Percentiles rank a stretch among this genome's conserved stretches.
Evolutionary conservation across 1,139 yeast genomes (phyloP).

Genomic region (Lodderomyces oxycetoniae): DNA sequence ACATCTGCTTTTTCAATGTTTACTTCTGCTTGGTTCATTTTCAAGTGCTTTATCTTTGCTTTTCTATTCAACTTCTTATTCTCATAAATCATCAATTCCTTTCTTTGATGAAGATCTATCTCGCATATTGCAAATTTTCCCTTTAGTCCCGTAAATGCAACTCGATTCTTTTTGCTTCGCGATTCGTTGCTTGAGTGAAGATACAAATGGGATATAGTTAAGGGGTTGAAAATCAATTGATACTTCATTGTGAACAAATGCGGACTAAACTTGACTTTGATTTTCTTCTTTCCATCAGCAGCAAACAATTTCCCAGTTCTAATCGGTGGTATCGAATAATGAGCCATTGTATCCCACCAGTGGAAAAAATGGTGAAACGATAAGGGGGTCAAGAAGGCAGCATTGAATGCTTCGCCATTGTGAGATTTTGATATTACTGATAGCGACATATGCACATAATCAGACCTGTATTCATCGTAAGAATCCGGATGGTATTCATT

Average conservation of each 20-base stretch:
- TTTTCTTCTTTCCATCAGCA: conserved; percentile 21
- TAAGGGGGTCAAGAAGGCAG: conserved; percentile 72
- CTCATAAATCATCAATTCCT: conserved; percentile 58
- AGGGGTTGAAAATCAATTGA: conserved; percentile 66
- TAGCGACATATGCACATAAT: conserved; percentile 74
- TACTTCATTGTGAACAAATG: conserved; percentile 80
- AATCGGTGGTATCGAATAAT: conserved; percentile 69
- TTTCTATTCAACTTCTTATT: conserved; percentile 56
- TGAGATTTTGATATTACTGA: conserved; percentile 34
- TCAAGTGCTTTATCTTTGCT: conserved; percentile 53
- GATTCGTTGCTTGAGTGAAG: conserved; percentile 41
- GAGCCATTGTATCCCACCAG: conserved; percentile 83
- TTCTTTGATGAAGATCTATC: conserved; percentile 80
- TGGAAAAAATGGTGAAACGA: conserved; percentile 61
- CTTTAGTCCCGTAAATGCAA: conserved; percentile 75
- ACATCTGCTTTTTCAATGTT: conserved; percentile 70
- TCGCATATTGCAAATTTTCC: conserved; percentile 61
- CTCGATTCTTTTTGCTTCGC: conserved; percentile 39
- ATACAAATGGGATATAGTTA: conserved; percentile 69
- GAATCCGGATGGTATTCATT: conserved; percentile 59
- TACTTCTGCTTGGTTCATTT: conserved; percentile 73
- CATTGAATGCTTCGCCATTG: conserved; percentile 49
- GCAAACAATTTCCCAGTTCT: conserved; percentile 65
- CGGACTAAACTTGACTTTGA: conserved; percentile 62
- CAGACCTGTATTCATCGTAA: conserved; percentile 71